Base-by-base conservation (phyloP, 352 stramenopile species). In the Phytophthora constricta region DNA sequence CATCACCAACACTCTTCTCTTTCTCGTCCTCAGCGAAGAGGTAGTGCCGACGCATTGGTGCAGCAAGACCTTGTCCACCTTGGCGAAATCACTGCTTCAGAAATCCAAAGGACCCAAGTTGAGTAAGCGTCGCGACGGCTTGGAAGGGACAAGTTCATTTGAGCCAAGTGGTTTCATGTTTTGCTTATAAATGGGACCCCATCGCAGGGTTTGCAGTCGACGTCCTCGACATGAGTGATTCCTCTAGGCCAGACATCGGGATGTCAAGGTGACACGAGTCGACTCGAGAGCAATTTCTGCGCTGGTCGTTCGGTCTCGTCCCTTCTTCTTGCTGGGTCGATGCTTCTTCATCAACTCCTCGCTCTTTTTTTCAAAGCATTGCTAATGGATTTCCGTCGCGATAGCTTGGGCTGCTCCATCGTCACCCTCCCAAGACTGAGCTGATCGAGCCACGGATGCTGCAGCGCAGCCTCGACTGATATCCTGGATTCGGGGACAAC, bases 1-100 rank as follows among this genome's bases (percentile, higher is more conserved):
- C 65, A 23, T 88, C 77, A 19, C 84, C 84, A n/a, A 92, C 74
- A 61, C 84, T 88, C 9, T 66, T 76, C 63, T 92, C 84, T 17
- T 72, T 54, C 72, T 79, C 80, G 33, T 92, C 73, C 42, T 86
- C 72, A 2, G 73, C 61, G 67, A 84, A 92, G 34, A 92, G 71
- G 52, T 75, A 88, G 67, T 92, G 84, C 5, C 82, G 76, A 19
- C 84, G 80, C 77, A 92, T 87, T 26, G 31, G 3, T n/a, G 14
- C 25, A 13, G 17, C 20, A 1, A 48, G 34, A 20, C 25, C n/a
- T 2, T 27, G 14, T 28, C 14, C 13, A n/a, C 7, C 1, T 7
- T 3, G 31, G 31, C 7, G 31, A 37, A n/a, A n/a, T n/a, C n/a
- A n/a, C n/a, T n/a, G n/a, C n/a, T n/a, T n/a, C n/a, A n/a, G n/a